Evolutionary conservation across 345 rosid genomes (phyloP), one percentile per base, ranked within the genome.

Genomic region (Hirschfeldia incana): DNA sequence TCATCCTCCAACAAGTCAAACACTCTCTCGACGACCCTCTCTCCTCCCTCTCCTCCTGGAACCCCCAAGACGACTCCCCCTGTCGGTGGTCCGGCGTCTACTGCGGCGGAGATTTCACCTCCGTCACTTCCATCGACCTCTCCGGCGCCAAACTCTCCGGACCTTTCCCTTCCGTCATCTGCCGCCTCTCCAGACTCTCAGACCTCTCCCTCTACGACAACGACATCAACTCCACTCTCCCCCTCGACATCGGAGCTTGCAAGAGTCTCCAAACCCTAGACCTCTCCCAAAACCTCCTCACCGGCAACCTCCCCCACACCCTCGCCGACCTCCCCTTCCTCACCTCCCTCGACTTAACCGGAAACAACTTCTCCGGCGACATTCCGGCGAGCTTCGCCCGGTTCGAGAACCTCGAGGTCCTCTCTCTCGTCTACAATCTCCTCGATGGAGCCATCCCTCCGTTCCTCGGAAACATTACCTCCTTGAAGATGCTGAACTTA

Each of bases 311-410:
- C 10, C 90, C 97, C 0, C 58, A 36, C 68, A 80, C 90, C 8
- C 78, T 95, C 6, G 84, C 93, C 0, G 86, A 88, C 66, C 87
- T 96, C 1, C 86, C 91, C 6, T 36, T 64, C 42, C 85, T 96
- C 7, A 80, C 76, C 2, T 77, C 74, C 74, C 87, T 96, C 16
- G 97, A 93, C 81, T 83, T 96, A 13, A 83, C 97, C 3, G 97
- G 87, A 0, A 93, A 96, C 79, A 96, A 90, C 78, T 87, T 96
- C 82, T 93, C 99, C 59, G 99, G 99, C 3, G 87, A 88, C 6
- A 86, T 96, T 67, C 98, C 99, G 8, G 85, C 67, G 26, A 83
- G 90, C 27, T 92, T 89, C 59, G 94, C 88, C 0, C 67, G 70
- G 29, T 96, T 96, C 64, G 86, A 80, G 11, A 89, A 80, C 16